Conservation (phyloP, 306 rosid genomes). For the Fagus crenata region DNA sequence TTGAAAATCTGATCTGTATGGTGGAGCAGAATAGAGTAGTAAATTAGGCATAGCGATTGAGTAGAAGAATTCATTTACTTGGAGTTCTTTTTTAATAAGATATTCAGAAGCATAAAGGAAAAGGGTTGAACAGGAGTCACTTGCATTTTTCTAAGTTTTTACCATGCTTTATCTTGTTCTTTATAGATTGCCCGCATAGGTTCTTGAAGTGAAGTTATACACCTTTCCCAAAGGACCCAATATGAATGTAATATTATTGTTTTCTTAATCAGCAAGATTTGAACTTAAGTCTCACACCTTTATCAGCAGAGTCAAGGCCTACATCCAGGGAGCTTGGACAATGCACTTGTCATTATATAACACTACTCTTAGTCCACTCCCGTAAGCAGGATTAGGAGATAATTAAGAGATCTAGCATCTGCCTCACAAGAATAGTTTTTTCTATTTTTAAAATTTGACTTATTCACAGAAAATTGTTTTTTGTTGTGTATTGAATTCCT, state of each 20-base stretch:
- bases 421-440: background rate
- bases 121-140: background rate
- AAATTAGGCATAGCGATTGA: background rate
- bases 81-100: background rate
- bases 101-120: background rate
- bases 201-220: background rate
- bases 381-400: background rate
- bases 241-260: background rate
- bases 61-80: background rate
- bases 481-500: background rate
- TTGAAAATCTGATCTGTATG: background rate
- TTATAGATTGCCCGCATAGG: background rate
- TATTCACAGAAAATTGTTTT: background rate
- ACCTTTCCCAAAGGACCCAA: background rate
- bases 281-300: background rate
- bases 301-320: background rate
- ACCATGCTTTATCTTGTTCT: background rate
- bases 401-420: background rate
- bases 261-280: background rate
- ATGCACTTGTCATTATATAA: background rate
- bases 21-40: background rate
- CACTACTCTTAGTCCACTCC: background rate
- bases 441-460: background rate
- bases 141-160: background rate
- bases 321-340: background rate